Evolutionary conservation across 78 protist species (phyloP).

Genomic region (Emiliania huxleyi): DNA sequence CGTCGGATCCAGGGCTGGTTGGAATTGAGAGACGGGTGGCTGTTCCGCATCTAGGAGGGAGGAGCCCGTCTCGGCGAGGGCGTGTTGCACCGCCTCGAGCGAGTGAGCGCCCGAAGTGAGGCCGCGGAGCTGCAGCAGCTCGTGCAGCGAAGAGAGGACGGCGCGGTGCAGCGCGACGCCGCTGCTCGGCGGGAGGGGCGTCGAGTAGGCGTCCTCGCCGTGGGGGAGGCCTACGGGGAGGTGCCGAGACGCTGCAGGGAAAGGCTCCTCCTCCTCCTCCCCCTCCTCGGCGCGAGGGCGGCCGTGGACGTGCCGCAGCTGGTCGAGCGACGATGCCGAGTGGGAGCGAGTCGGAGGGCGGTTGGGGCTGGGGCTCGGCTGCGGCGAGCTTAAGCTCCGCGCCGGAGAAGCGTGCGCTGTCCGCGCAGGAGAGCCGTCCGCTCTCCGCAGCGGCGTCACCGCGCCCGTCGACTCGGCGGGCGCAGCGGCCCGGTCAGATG

Average conservation of each 20-base stretch:
- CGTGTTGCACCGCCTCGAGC: not conserved
- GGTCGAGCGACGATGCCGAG: not conserved
- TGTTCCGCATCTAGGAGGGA: too few relatives aligned
- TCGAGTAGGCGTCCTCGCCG: too few relatives aligned
- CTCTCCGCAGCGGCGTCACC: too few relatives aligned
- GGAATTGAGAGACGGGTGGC: too few relatives aligned
- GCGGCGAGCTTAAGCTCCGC: too few relatives aligned
- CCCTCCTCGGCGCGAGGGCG: not conserved
- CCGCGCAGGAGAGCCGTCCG: too few relatives aligned
- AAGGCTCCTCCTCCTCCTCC: not conserved
- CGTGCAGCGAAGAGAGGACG: not conserved
- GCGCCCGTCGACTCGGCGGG: not conserved
- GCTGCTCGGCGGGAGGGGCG: not conserved
- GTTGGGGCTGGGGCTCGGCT: too few relatives aligned
- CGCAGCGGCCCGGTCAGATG: not conserved
- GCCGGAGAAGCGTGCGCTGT: too few relatives aligned
- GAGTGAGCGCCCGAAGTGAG: not conserved
- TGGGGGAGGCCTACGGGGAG: not conserved
- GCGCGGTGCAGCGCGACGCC: not conserved
- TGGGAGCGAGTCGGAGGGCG: too few relatives aligned
- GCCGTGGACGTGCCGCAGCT: not conserved
- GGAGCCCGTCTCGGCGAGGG: not conserved
- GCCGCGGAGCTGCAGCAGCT: not conserved
- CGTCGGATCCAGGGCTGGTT: too few relatives aligned
- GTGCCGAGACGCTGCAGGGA: not conserved